Conservation (phyloP, 1,139 yeast species). For the Geotrichum aggregatum region DNA sequence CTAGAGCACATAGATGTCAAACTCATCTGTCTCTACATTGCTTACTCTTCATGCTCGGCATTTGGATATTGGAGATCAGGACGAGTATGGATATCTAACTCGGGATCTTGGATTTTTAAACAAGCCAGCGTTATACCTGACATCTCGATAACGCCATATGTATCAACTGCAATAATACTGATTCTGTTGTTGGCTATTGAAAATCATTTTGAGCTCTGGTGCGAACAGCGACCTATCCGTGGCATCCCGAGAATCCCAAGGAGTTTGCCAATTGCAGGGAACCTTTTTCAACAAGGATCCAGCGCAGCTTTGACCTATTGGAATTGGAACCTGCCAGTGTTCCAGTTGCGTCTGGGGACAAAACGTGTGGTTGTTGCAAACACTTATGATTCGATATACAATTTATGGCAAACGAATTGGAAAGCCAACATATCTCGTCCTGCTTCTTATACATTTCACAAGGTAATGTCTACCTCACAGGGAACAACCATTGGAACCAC, state of each 20-base stretch:
- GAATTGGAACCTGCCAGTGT: constrained; percentile 45
- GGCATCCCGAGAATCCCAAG: constrained; percentile 14
- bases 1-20: background rate
- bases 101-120: background rate
- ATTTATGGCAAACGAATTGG: constrained; percentile 54
- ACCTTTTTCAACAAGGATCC: constrained; percentile 45
- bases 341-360: constrained; percentile 60
- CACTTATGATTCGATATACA: constrained; percentile 50
- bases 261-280: constrained; percentile 52
- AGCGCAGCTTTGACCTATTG: constrained; percentile 53
- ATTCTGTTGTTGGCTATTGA: constrained; percentile 19
- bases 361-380: constrained; percentile 60
- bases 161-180: background rate
- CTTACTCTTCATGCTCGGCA: constrained; percentile 7
- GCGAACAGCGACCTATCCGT: constrained; percentile 32
- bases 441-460: constrained; percentile 61
- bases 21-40: background rate
- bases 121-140: background rate
- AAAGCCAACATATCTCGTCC: constrained; percentile 65
- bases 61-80: constrained; percentile 8
- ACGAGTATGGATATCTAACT: background rate
- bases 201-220: constrained; percentile 26
- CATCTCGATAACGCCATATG: background rate
- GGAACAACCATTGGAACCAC: constrained; percentile 70
- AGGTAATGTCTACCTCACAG: constrained; percentile 56